A percentile compares a stretch with the other conserved stretches of the same genome.
Conservation (phyloP, 2,329 filamentous ascomycete species). For the Thielaviopsis punctulata region DNA sequence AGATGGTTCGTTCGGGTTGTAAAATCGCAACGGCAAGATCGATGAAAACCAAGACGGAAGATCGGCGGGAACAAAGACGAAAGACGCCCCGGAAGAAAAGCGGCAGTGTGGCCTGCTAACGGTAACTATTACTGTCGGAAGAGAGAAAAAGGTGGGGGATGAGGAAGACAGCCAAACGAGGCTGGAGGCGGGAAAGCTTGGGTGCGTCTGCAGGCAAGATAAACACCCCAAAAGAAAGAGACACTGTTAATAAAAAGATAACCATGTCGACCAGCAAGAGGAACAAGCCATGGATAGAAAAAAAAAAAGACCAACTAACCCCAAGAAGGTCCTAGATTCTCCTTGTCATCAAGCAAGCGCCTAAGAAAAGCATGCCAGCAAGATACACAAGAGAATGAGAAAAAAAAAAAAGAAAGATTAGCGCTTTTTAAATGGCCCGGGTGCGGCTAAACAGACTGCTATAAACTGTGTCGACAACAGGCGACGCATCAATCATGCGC, state of each 20-base stretch:
- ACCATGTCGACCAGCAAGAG: too few relatives aligned
- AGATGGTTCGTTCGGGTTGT: too few relatives aligned
- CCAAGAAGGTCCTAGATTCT: not conserved
- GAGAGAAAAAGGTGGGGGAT: not conserved
- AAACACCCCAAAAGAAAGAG: not conserved
- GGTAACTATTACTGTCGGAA: not conserved
- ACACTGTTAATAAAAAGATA: not conserved
- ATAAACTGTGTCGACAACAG: constrained; percentile 97
- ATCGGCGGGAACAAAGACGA: not conserved
- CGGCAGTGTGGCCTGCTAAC: too few relatives aligned
- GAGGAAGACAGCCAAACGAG: not conserved
- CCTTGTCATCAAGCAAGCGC: too few relatives aligned
- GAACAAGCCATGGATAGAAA: not conserved
- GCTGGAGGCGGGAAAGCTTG: not conserved
- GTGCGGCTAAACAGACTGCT: constrained; percentile 86
- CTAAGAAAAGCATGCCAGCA: not conserved
- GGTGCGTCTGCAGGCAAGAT: not conserved
- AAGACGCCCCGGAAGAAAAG: not conserved
- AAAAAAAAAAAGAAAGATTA: constrained; percentile 2
- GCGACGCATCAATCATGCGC: constrained; percentile 80
- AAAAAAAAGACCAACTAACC: too few relatives aligned
- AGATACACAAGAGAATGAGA: not conserved
- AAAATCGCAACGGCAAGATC: too few relatives aligned
- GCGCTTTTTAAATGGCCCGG: constrained; percentile 50
- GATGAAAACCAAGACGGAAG: not conserved